Evolutionary conservation across 108 stramenopile genomes (phyloP).

Genomic region (Cyclostephanos tholiformis): DNA sequence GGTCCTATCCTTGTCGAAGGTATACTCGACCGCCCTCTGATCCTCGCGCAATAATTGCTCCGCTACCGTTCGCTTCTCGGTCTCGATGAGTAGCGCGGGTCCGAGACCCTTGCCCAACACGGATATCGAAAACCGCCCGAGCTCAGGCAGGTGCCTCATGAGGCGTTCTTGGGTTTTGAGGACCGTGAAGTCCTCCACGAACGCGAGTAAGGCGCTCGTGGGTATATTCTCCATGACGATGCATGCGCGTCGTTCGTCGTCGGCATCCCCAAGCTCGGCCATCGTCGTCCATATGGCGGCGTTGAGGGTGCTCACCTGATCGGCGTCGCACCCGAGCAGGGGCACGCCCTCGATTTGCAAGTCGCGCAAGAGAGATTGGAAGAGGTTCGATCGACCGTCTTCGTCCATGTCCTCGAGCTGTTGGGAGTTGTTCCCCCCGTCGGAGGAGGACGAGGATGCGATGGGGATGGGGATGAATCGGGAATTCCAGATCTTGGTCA

Average conservation of each 20-base stretch:
- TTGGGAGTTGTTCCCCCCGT: constrained; percentile 13
- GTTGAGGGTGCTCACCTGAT: constrained; percentile 64
- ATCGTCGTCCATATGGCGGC: constrained; percentile 86
- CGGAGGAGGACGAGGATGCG: not conserved
- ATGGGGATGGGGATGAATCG: not conserved
- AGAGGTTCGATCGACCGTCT: constrained; percentile 60
- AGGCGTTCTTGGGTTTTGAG: constrained; percentile 59
- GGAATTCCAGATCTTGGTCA: not conserved
- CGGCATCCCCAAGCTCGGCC: constrained; percentile 63
- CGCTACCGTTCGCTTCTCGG: constrained; percentile 33
- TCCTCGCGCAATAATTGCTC: constrained; percentile 26
- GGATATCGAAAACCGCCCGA: constrained; percentile 64
- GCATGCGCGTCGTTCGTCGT: constrained; percentile 56
- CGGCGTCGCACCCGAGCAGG: constrained; percentile 75
- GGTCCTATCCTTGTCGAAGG: constrained; percentile 50
- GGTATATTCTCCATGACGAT: constrained; percentile 75
- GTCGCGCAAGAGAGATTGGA: constrained; percentile 72
- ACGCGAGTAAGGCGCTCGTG: constrained; percentile 53
- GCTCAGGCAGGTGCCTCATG: constrained; percentile 66
- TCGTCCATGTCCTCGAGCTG: constrained; percentile 53
- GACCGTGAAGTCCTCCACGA: constrained; percentile 72
- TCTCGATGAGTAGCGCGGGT: constrained; percentile 76
- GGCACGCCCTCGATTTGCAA: constrained; percentile 81
- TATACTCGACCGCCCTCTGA: constrained; percentile 21
- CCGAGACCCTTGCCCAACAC: constrained; percentile 77